Evolutionary conservation across 768 basidiomycete species (phyloP), one percentile per base, ranked within the genome.

Genomic region (Punctularia strigosozonata): DNA sequence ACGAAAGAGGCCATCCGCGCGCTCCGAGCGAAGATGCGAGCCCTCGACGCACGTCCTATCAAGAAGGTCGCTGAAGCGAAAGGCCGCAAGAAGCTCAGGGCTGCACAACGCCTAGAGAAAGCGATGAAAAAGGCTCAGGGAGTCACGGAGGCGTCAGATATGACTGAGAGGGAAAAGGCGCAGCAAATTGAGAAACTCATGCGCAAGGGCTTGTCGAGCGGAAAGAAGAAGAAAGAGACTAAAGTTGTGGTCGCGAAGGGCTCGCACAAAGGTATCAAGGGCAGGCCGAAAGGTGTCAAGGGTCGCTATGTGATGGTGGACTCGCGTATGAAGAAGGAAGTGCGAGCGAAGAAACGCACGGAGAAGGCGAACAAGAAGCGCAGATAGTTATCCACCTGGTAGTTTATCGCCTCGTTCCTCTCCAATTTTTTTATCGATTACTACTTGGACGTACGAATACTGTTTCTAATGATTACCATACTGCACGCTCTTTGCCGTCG

Each of bases 51-150:
- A 1, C 77, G 95, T 19, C 95, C 95, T 14, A 98, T 99, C 63
- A 98, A 95, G 66, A 99, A 99, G 68, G 75, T 98, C 5, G 95
- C 94, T 6, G 95, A 98, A 61, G 95, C 95, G 12, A 98, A 98
- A 59, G 91, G 89, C 21, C 75, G 95, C 45, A 99, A 99, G 63
- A 97, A 97, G 64, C 63, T 87, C 54, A 88, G 80, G 60, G 88
- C 91, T 8, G 69, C 73, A 10, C 83, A 85, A 47, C 71, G 79
- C 34, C 62, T 97, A 10, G 88, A 92, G 50, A 94, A 89, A 58
- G 86, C 89, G 7, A 75, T 88, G 73, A 94, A 88, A 65, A 98
- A 91, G 61, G 95, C 92, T 2, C 90, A 97, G 52, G 90, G 88
- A 35, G 77, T 98, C 43, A 86, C 84, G 50, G 70, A 81, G 30